phyloP scores from a whole-genome alignment of 2,329 filamentous ascomycete genomes.

The Ophiocordyceps robertsii region DNA sequence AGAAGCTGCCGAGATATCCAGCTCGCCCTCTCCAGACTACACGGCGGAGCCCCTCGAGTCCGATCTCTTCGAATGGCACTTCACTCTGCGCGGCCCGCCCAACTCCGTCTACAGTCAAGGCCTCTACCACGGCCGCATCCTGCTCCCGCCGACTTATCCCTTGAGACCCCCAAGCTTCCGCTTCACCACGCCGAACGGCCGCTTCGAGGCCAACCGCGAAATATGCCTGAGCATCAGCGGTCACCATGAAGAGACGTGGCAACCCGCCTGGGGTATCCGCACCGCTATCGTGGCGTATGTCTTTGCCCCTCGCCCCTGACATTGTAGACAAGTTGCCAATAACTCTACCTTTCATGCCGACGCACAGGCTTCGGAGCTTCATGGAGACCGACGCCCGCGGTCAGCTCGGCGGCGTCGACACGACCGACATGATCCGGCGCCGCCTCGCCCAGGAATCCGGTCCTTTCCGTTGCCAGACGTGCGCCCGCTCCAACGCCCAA shows the following conservation, averaged over 20 bases:
- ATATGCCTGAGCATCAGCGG: constrained; percentile 91
- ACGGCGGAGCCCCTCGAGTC: constrained; percentile 72
- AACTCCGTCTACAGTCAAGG: constrained; percentile 65
- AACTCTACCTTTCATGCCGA: not conserved
- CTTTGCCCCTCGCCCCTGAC: not conserved
- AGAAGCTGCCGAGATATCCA: constrained; percentile 78
- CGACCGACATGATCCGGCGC: constrained; percentile 50
- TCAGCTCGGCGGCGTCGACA: constrained; percentile 82
- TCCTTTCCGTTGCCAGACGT: constrained; percentile 55
- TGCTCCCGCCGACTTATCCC: constrained; percentile 79
- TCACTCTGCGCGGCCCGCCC: constrained; percentile 85
- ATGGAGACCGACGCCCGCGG: constrained; percentile 86
- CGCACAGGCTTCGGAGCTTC: constrained; percentile 55
- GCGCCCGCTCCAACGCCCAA: constrained; percentile 57
- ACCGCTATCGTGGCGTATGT: constrained; percentile 60
- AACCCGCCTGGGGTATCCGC: constrained; percentile 92
- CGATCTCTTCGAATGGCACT: constrained; percentile 98
- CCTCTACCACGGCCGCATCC: constrained; percentile 91
- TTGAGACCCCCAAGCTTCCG: constrained; percentile 90
- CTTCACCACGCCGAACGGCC: constrained; percentile 80
- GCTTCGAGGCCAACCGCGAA: constrained; percentile 93
- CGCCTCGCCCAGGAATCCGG: constrained; percentile 55
- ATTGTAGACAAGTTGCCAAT: not conserved
- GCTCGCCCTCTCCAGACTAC: constrained; percentile 71
- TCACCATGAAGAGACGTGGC: constrained; percentile 97